A percentile compares a stretch with the other conserved stretches of the same genome.
These are phyloP conservation scores for Parathielavia hyrcaniae DNA, from an alignment of 495 filamentous ascomycete species.

Conservation along the genomic window DNA sequence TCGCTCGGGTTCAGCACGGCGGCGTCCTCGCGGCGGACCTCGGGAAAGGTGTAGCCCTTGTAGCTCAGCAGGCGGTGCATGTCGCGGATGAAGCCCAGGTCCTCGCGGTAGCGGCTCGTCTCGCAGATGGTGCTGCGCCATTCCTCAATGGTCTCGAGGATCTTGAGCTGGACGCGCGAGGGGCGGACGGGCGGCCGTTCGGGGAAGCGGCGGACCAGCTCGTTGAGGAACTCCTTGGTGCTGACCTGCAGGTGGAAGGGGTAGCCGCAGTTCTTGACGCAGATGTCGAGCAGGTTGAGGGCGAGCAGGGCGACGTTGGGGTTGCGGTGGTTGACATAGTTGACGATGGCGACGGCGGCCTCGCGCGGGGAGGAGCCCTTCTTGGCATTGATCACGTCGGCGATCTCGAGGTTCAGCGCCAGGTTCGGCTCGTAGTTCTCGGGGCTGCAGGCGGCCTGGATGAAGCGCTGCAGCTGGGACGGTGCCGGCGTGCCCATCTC, in stretches of 20 bases:
- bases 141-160: conserved; percentile 95
- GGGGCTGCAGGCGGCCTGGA: conserved; percentile 90
- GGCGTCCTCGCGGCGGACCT: conserved; percentile 86
- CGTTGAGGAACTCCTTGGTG: conserved; percentile 98
- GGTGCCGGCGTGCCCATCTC: conserved; percentile 68
- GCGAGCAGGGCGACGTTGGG: conserved; percentile 89
- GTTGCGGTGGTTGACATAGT: conserved; percentile 92
- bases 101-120: conserved; percentile 93
- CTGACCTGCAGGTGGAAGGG: conserved; percentile 97
- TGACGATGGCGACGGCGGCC: conserved; percentile 89
- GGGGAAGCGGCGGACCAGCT: conserved; percentile 92
- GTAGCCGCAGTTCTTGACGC: conserved; percentile 99
- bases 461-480: conserved; percentile 87
- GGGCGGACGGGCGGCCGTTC: conserved; percentile 84
- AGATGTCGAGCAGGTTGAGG: conserved; percentile 90
- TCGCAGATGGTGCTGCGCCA: conserved; percentile 98
- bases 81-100: conserved; percentile 91
- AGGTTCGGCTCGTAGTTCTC: conserved; percentile 97
- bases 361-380: conserved; percentile 96
- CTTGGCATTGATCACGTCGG: conserved; percentile 94
- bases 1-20: conserved; percentile 97
- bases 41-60: conserved; percentile 94
- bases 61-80: conserved; percentile 95
- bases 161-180: conserved; percentile 80
- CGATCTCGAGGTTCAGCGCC: conserved; percentile 91